Percentiles rank a stretch among this genome's conserved stretches.
Conservation (phyloP, 148 eudicot genomes). For the Oxyria digyna region DNA sequence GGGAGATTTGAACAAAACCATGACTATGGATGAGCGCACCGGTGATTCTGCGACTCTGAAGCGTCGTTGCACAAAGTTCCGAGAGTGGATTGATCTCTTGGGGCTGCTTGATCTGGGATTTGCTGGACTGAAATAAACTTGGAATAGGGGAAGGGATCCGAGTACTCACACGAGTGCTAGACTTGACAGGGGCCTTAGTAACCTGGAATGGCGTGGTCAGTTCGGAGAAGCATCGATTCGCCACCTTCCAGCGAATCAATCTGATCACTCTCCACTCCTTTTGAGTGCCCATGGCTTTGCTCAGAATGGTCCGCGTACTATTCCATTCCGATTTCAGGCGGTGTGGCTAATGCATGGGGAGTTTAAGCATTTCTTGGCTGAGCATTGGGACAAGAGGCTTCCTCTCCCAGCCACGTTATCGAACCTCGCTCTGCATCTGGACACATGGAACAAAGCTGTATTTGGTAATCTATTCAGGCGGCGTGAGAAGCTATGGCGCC, state of each 20-base stretch:
- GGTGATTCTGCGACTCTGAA: no score
- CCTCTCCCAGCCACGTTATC: not conserved
- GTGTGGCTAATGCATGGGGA: not conserved
- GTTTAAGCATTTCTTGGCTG: not conserved
- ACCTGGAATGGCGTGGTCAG: no score
- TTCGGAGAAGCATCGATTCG: no score
- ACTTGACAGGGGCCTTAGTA: no score
- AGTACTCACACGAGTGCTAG: no score
- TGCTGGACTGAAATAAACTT: no score
- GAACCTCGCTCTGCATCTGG: not conserved
- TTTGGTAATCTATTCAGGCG: not conserved
- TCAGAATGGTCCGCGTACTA: not conserved
- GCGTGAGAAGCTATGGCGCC: not conserved
- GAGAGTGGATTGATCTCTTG: no score
- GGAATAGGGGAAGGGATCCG: no score
- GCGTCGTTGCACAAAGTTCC: no score
- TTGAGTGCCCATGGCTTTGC: not conserved
- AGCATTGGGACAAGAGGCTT: not conserved
- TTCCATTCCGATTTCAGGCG: not conserved
- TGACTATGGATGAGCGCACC: no score
- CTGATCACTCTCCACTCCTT: not conserved
- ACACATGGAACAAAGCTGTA: not conserved
- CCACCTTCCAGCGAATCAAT: not conserved
- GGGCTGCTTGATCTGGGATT: no score
- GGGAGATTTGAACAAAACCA: no score